These are phyloP conservation scores for Xylaria sp. DNA, from an alignment of 2,329 filamentous ascomycete species.

Conservation along the genomic window DNA sequence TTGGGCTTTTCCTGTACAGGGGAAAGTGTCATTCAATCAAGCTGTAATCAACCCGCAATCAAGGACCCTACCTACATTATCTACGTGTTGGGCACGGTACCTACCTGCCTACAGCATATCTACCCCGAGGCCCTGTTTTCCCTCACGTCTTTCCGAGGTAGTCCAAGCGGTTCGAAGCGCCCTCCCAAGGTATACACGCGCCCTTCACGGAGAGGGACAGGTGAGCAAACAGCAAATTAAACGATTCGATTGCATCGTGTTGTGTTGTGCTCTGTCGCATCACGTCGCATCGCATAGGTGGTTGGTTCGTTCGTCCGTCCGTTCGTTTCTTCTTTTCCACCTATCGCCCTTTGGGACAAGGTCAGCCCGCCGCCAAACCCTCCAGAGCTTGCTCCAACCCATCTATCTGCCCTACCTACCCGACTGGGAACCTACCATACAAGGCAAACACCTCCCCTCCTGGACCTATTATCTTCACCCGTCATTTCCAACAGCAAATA, in stretches of 20 bases:
- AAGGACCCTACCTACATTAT: slow-evolving; percentile 11
- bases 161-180: slow-evolving; percentile 10
- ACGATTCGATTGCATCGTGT: slow-evolving; percentile 32
- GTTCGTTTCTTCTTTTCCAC: slow-evolving; percentile 24
- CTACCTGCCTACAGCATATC: background rate
- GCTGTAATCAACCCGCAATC: slow-evolving; percentile 17
- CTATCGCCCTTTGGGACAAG: slow-evolving; percentile 40
- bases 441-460: slow-evolving; percentile 51
- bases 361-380: slow-evolving; percentile 31
- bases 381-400: slow-evolving; percentile 32
- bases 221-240: slow-evolving; percentile 29
- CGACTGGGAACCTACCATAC: slow-evolving; percentile 42
- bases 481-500: slow-evolving; percentile 14
- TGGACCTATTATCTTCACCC: slow-evolving; percentile 42
- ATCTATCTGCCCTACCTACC: slow-evolving; percentile 41
- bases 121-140: slow-evolving; percentile 19
- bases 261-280: slow-evolving; percentile 32
- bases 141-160: slow-evolving; percentile 1
- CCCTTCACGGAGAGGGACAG: slow-evolving; percentile 10
- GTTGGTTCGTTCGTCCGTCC: slow-evolving; percentile 10
- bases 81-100: background rate
- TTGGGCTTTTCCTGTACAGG: slow-evolving; percentile 56
- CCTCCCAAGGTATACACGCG: slow-evolving; percentile 20
- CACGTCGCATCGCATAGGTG: slow-evolving; percentile 26
- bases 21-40: slow-evolving; percentile 44